Conservation (phyloP, 495 filamentous ascomycete species). For the Neurospora tetrasperma region DNA sequence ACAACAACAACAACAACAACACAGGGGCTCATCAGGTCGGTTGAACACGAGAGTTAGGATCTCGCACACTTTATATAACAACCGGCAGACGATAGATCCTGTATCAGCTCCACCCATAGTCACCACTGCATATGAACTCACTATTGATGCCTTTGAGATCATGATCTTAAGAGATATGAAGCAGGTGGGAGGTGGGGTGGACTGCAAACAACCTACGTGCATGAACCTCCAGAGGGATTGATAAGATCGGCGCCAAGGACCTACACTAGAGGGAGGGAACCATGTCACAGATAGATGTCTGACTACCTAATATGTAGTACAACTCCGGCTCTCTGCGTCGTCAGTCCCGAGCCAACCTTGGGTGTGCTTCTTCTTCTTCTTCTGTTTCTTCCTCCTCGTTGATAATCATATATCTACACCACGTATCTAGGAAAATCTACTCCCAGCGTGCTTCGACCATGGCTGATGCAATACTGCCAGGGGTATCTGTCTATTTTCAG, state of each 20-base stretch:
- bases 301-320: neutral
- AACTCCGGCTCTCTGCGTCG: neutral
- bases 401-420: neutral
- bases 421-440: neutral
- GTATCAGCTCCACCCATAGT: neutral
- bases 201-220: neutral
- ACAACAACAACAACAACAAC: neutral
- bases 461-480: neutral
- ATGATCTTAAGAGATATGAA: neutral
- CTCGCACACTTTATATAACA: neutral
- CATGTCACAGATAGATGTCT: neutral
- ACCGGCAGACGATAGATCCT: neutral
- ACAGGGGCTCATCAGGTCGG: neutral
- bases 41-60: neutral
- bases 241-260: neutral
- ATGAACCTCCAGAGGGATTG: neutral
- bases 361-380: neutral
- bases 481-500: neutral
- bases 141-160: neutral
- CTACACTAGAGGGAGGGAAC: neutral
- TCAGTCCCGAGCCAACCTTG: neutral
- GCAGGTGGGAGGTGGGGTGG: neutral
- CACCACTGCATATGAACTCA: neutral
- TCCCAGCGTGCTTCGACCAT: neutral
- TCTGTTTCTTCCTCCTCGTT: neutral